Evolutionary conservation across 2,329 filamentous ascomycete genomes (phyloP).

Genomic region (Ophiostoma sp.): DNA sequence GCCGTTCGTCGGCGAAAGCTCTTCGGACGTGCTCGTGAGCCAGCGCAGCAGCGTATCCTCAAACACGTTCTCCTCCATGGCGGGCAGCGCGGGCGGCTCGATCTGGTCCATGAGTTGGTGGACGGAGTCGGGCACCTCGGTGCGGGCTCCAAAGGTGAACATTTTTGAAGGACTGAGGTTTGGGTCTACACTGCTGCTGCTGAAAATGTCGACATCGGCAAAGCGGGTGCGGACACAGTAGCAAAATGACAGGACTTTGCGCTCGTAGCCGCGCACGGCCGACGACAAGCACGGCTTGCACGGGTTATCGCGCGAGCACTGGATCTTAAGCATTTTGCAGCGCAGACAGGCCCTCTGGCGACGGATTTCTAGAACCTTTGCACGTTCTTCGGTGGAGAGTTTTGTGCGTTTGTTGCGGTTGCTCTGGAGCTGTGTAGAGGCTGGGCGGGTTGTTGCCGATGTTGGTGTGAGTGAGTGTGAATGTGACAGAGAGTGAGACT

Average conservation of each 20-base stretch:
- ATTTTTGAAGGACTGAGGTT: not conserved
- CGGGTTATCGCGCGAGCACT: constrained; percentile 32
- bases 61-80: constrained; percentile 24
- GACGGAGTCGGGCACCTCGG: constrained; percentile 25
- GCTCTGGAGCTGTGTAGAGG: constrained; percentile 1
- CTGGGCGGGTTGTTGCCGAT: not conserved
- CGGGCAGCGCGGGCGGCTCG: constrained; percentile 19
- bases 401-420: constrained; percentile 26
- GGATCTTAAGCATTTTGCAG: constrained; percentile 33
- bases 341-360: constrained; percentile 32
- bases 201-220: constrained; percentile 32
- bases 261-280: constrained; percentile 30
- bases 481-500: not conserved
- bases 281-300: constrained; percentile 32
- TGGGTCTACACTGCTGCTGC: not conserved
- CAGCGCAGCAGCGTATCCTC: constrained; percentile 31
- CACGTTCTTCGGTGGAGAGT: constrained; percentile 29
- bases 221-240: constrained; percentile 33
- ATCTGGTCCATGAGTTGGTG: constrained; percentile 24
- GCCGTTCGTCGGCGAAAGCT: constrained; percentile 29
- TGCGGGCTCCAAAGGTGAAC: not conserved
- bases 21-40: constrained; percentile 30
- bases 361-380: constrained; percentile 30
- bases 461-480: not conserved
- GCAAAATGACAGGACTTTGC: constrained; percentile 32